Evolutionary conservation across 768 basidiomycete species (phyloP), one percentile per base, ranked within the genome.

Genomic region (Strobilomyces dryophilus): DNA sequence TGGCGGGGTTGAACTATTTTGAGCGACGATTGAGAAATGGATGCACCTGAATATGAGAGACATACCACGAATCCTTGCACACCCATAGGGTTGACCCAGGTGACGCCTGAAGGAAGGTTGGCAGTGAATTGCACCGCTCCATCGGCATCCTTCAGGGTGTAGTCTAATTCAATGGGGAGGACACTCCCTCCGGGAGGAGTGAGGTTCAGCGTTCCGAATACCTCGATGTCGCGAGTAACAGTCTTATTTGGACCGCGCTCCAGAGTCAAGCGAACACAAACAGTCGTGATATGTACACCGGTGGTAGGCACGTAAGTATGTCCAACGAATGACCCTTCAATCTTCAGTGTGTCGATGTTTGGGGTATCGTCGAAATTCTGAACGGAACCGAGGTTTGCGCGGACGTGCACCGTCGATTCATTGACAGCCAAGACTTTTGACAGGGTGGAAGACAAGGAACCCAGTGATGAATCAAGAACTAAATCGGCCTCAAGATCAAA

Each of bases 401-500:
- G 32, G 15, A 53, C 27, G 27, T 40, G 41, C 34, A 53, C 12
- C 4, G 31, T 47, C 32, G 40, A 15, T 8, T 53, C 40, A 5
- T 47, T 21, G 40, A 53, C n/a, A 2, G 8, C 40, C 39, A 53
- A 47, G 51, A 46, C 20, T 29, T 46, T 29, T 3, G 37, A 41
- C 18, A 52, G 12, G 21, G 42, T 35, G 11, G 40, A 41, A 27
- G 52, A 26, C 7, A 53, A 21, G 5, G 52, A 47, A 1, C 52
- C 46, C 2, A 46, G 15, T 4, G 52, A 47, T n/a, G 45, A 37
- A 20, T 37, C 45, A 15, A 53, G 40, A 29, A 36, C 45, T 2
- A 53, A 40, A 29, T 47, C 39, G n/a, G 52, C 52, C 3, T 53
- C 52, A 9, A 53, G 29, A n/a, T 47, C 29, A 34, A 47, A 53